Conservation (phyloP, 179 eudicot species). For the Silene noctiflora region DNA sequence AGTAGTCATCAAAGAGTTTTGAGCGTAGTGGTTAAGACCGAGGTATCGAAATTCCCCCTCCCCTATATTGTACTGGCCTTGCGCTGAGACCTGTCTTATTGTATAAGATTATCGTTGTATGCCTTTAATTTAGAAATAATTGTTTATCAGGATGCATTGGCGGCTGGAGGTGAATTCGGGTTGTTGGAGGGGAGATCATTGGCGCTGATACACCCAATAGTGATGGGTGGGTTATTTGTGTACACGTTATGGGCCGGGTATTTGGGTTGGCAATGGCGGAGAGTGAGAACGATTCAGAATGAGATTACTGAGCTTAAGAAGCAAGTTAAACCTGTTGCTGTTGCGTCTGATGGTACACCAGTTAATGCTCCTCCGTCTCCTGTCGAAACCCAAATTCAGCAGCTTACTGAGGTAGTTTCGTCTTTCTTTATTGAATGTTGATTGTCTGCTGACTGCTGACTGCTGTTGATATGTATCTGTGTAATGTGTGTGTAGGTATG, state of each 20-base stretch:
- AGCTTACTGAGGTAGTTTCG: constrained; percentile 58
- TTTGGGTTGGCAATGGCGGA: constrained; percentile 96
- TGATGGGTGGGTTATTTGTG: constrained; percentile 62
- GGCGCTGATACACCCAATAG: constrained; percentile 71
- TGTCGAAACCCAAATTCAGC: constrained; percentile 54
- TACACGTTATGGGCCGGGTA: constrained; percentile 87
- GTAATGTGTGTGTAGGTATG: no score
- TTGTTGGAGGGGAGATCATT: constrained; percentile 61
- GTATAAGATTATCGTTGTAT: no score
- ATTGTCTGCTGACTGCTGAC: no score
- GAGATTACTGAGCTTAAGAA: constrained; percentile 86
- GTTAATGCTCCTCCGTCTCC: constrained; percentile 54
- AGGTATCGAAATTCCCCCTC: no score
- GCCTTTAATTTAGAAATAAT: no score
- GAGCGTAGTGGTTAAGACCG: no score
- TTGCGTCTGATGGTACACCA: constrained; percentile 59
- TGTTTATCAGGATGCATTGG: constrained; percentile 56
- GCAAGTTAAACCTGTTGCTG: constrained; percentile 77
- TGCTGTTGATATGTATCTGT: no score
- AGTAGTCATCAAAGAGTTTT: no score
- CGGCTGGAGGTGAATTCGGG: constrained; percentile 66
- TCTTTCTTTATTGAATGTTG: no score
- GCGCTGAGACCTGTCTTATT: no score
- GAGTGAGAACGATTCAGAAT: constrained; percentile 71
- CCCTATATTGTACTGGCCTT: no score